Base-by-base conservation (phyloP, 2,329 filamentous ascomycete genomes). In the Xylaria sp. region DNA sequence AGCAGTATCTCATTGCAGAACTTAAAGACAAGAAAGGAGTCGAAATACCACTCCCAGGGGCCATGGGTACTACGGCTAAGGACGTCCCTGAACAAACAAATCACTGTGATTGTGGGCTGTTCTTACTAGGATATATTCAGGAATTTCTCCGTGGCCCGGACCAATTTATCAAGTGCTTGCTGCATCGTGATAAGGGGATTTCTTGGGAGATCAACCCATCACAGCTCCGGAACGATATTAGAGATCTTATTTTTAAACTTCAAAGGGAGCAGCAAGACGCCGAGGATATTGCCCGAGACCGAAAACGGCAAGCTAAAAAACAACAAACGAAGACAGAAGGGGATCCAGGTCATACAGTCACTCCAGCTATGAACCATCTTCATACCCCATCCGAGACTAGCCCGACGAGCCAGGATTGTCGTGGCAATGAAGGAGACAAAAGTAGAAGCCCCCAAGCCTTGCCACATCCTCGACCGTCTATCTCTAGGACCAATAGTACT, bases 61-160 rank as follows among this genome's bases (percentile, higher is more conserved):
- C 72, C 18, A 63, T 82, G 37, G 88, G 87, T 3, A 89, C 92
- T 83, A 93, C 89, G 47, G 93, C 92, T 4, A 91, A 88, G 68
- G 84, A 86, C 8, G 91, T 98, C 16, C 95, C 96, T 0, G 82
- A 87, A 69, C 96, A 99, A 79, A 82, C 88, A 58, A 98, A 99
- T 76, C 92, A 87, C 73, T 94, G 88, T 69, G 96, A 99, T 78
- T 99, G 96, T 75, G 96, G 96, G 9, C 83, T 98, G 0, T 99
- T 92, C 74, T 83, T 98, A 2, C 83, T 98, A 3, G 92, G 91
- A 2, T 99, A 98, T 75, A 85, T 97, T 62, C 88, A 93, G 72
- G 90, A 92, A 71, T 97, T 99, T 71, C 85, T 97, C 18, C 85
- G 88, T 61, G 82, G 93, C 68, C 95, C 95, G 0, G 88, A 93